Evolutionary conservation across 2,329 filamentous ascomycete species (phyloP).

Genomic region (Dactylellina parvicollis): DNA sequence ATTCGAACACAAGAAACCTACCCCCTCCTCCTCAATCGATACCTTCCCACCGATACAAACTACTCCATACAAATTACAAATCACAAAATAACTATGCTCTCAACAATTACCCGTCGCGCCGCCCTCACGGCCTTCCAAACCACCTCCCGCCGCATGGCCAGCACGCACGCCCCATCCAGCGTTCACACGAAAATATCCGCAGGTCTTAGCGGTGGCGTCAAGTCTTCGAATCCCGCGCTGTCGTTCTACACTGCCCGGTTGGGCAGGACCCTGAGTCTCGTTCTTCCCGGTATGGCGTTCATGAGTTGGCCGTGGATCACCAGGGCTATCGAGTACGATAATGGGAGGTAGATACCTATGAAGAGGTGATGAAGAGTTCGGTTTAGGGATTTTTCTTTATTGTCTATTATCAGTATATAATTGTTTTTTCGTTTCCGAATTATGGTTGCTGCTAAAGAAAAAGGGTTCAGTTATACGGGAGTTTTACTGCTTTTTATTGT

Average conservation of each 20-base stretch:
- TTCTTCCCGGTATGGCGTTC: constrained; percentile 39
- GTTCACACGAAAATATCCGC: constrained; percentile 39
- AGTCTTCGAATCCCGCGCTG: constrained; percentile 10
- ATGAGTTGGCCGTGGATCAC: constrained; percentile 46
- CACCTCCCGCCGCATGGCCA: constrained; percentile 41
- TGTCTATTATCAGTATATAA: background rate
- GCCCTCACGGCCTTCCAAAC: constrained; percentile 32
- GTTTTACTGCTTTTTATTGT: too few relatives aligned
- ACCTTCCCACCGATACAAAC: background rate
- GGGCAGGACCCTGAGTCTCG: constrained; percentile 34
- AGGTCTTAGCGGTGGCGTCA: constrained; percentile 20
- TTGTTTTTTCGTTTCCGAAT: background rate
- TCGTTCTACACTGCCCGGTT: constrained; percentile 43
- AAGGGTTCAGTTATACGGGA: too few relatives aligned
- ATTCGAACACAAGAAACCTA: background rate
- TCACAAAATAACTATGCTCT: constrained; percentile 30
- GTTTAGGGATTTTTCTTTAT: constrained; percentile 1
- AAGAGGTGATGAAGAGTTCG: background rate
- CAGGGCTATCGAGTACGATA: constrained; percentile 33
- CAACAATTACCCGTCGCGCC: constrained; percentile 36
- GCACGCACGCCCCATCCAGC: constrained; percentile 35
- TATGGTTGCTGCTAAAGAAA: too few relatives aligned
- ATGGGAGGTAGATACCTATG: constrained; percentile 14
- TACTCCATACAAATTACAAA: background rate
- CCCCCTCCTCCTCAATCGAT: background rate